Evolutionary conservation across 208 protist genomes (phyloP).

Genomic region (Crithidia sp.): DNA sequence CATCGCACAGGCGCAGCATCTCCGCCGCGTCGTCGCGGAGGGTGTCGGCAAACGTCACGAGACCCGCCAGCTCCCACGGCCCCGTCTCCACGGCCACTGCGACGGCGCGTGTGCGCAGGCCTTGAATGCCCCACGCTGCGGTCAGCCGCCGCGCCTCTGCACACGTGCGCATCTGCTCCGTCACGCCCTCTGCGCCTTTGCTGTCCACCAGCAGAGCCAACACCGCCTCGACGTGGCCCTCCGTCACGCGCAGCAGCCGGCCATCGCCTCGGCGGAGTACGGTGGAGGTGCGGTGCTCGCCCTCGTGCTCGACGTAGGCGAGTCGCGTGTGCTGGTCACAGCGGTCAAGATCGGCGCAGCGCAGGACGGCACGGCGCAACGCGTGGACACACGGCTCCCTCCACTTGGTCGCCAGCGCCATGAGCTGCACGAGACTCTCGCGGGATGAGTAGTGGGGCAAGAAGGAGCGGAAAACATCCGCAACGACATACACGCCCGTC

Average conservation of each 20-base stretch:
- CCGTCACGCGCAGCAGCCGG: conserved; percentile 60
- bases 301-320: conserved; percentile 34
- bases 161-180: neutral
- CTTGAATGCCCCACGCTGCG: conserved; percentile 29
- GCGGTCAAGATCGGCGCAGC: conserved; percentile 51
- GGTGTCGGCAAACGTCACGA: conserved; percentile 90
- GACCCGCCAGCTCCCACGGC: conserved; percentile 67
- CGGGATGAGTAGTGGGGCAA: conserved; percentile 37
- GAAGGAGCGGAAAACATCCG: conserved; percentile 44
- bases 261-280: conserved; percentile 56
- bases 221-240: conserved; percentile 70
- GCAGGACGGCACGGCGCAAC: conserved; percentile 70
- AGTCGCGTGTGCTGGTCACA: conserved; percentile 65
- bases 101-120: conserved; percentile 63
- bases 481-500: conserved; percentile 77
- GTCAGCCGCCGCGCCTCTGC: conserved; percentile 22
- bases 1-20: conserved; percentile 45
- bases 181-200: conserved; percentile 30
- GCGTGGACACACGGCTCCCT: conserved; percentile 63
- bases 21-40: conserved; percentile 52
- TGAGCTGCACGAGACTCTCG: conserved; percentile 54
- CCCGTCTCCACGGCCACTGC: conserved; percentile 40
- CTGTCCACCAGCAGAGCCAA: conserved; percentile 37
- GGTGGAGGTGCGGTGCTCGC: conserved; percentile 48
- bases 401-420: conserved; percentile 79